Conservation (phyloP, 2,329 filamentous ascomycete species). For the Fusarium nanum region DNA sequence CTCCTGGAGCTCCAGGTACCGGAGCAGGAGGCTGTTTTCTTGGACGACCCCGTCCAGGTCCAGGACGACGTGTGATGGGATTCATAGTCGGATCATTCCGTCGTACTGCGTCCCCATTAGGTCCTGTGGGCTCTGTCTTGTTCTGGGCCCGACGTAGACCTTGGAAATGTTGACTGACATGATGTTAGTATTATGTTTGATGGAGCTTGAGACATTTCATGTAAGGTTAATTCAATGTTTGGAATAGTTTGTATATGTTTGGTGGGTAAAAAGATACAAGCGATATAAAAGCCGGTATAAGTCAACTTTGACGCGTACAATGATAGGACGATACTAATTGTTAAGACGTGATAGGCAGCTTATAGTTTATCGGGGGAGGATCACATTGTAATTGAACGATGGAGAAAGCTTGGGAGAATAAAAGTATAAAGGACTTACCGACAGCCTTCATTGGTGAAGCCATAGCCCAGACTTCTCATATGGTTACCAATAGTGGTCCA, state of each 20-base stretch:
- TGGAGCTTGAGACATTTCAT: background rate
- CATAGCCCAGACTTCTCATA: conserved; percentile 69
- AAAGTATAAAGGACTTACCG: conserved; percentile 59
- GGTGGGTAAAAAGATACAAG: background rate
- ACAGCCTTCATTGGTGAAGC: conserved; percentile 73
- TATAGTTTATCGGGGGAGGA: background rate
- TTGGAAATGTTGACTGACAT: conserved; percentile 68
- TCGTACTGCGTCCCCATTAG: conserved; percentile 50
- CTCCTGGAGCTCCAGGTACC: conserved; percentile 17
- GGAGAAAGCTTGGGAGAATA: conserved; percentile 8
- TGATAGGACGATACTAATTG: conserved; percentile 6
- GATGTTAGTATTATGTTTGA: conserved; percentile 26
- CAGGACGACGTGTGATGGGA: conserved; percentile 70
- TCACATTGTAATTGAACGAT: background rate
- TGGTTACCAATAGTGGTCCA: conserved; percentile 71
- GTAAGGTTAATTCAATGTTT: background rate
- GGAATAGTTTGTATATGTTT: background rate
- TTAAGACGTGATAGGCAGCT: conserved; percentile 9
- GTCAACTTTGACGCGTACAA: conserved; percentile 21
- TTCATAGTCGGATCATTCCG: conserved; percentile 65
- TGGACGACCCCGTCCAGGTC: conserved; percentile 66
- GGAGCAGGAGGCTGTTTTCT: conserved; percentile 56
- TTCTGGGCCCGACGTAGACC: conserved; percentile 67
- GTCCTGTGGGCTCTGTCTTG: conserved; percentile 59
- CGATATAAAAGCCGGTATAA: conserved; percentile 14